These are phyloP conservation scores for Penicillium glabrum DNA, from an alignment of 2,329 filamentous ascomycete genomes.

Conservation along the genomic window DNA sequence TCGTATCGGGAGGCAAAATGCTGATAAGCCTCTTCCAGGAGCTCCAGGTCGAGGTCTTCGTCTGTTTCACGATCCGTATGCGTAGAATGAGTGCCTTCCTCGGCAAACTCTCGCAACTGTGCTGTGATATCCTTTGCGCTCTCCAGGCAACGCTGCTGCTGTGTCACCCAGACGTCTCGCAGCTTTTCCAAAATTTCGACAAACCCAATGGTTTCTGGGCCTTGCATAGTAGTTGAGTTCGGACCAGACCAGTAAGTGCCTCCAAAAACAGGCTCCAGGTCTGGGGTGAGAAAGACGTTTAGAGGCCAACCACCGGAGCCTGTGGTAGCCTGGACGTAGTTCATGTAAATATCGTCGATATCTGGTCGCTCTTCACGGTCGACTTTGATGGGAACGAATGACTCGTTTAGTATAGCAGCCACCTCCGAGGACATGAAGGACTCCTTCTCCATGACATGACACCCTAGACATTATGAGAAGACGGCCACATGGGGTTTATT, in stretches of 20 bases:
- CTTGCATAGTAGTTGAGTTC: slow-evolving; percentile 52
- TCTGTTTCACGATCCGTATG: slow-evolving; percentile 49
- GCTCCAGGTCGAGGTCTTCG: slow-evolving; percentile 80
- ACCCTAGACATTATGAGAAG: slow-evolving; percentile 54
- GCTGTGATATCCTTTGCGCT: slow-evolving; percentile 80
- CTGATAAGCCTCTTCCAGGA: slow-evolving; percentile 84
- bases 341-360: slow-evolving; percentile 96
- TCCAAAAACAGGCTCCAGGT: slow-evolving; percentile 90
- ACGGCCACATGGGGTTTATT: background rate
- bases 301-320: slow-evolving; percentile 90
- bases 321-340: slow-evolving; percentile 92
- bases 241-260: slow-evolving; percentile 95
- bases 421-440: slow-evolving; percentile 83
- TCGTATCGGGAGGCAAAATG: slow-evolving; percentile 83
- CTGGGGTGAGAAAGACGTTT: slow-evolving; percentile 93
- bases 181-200: slow-evolving; percentile 81
- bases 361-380: slow-evolving; percentile 94
- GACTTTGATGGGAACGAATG: slow-evolving; percentile 88
- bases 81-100: slow-evolving; percentile 69
- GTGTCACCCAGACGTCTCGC: slow-evolving; percentile 70
- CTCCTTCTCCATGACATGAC: slow-evolving; percentile 89
- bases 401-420: slow-evolving; percentile 76
- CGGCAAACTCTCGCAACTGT: slow-evolving; percentile 82
- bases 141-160: slow-evolving; percentile 77
- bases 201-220: slow-evolving; percentile 71